Evolutionary conservation across 768 basidiomycete genomes (phyloP), one percentile per base, ranked within the genome.

Genomic region (Gymnopilus dilepis): DNA sequence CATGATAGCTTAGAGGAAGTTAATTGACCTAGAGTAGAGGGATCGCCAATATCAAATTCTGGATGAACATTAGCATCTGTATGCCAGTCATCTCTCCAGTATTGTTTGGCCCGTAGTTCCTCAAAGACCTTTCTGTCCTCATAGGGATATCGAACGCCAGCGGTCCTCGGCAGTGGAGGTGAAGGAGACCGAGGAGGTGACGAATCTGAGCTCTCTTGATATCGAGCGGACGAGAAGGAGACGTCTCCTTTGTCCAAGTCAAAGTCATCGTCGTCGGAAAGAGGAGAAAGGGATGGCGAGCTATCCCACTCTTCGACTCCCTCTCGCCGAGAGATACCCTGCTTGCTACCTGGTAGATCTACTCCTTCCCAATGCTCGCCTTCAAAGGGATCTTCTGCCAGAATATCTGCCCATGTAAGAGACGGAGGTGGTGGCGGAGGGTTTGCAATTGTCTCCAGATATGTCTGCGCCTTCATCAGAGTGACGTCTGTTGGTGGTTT

Each of bases 341-440:
- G 67, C 28, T 72, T 68, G 56, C 71, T 74, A 12, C 86, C 83
- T n/a, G 78, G 72, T 7, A 80, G 87, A 63, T 84, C 85, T n/a
- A 84, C 84, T 0, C 90, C 90, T 68, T 91, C 84, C 92, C 92
- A 94, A 67, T 94, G 92, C 62, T 94, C 86, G 15, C 90, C 93
- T 72, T 94, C 90, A 62, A 92, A 90, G 3, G 92, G 91, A 59
- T 94, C 92, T 67, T 92, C 92, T 0, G 83, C 83, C 15, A 94
- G 80, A 53, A 95, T 94, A n/a, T 86, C 82, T 61, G 81, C 78
- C 93, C 93, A 95, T 3, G 89, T 91, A 6, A 92, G 73, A 1
- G 78, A 67, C 3, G 77, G 71, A 6, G 78, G 72, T 1, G 74
- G 67, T 3, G 73, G 66, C 1, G 76, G 76, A 22, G 85, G 86